Evolutionary conservation across 495 filamentous ascomycete species (phyloP).

Genomic region (Podospora didyma): DNA sequence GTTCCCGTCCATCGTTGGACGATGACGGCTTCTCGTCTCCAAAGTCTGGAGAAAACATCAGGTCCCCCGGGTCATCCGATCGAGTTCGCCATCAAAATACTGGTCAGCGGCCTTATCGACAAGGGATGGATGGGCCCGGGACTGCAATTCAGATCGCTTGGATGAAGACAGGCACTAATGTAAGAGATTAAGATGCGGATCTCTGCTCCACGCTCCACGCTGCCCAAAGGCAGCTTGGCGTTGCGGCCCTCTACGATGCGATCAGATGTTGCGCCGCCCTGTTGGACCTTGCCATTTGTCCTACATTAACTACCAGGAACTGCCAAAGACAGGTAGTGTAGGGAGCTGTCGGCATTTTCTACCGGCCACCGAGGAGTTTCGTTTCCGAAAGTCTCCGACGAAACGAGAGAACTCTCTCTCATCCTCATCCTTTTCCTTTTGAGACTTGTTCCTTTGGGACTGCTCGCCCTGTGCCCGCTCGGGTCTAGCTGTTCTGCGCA

Average conservation of each 20-base stretch:
- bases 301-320: background rate
- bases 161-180: background rate
- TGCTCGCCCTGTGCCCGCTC: too few relatives aligned
- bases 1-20: conserved; percentile 31
- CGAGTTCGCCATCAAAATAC: background rate
- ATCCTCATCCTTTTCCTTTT: too few relatives aligned
- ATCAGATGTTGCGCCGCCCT: conserved; percentile 1
- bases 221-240: background rate
- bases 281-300: conserved; percentile 1
- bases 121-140: background rate
- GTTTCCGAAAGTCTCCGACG: background rate
- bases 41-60: background rate
- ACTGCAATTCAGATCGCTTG: conserved; percentile 15
- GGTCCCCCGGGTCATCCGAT: background rate
- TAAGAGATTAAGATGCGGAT: background rate
- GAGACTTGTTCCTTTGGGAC: too few relatives aligned
- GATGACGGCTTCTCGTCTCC: background rate
- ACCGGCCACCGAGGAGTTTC: background rate
- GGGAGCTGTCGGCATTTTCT: background rate
- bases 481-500: too few relatives aligned
- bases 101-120: background rate
- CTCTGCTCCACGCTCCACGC: background rate
- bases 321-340: background rate
- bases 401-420: background rate
- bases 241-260: background rate